Evolutionary conservation across 257 asterid genomes (phyloP).

Genomic region (Forsythia suspensa): DNA sequence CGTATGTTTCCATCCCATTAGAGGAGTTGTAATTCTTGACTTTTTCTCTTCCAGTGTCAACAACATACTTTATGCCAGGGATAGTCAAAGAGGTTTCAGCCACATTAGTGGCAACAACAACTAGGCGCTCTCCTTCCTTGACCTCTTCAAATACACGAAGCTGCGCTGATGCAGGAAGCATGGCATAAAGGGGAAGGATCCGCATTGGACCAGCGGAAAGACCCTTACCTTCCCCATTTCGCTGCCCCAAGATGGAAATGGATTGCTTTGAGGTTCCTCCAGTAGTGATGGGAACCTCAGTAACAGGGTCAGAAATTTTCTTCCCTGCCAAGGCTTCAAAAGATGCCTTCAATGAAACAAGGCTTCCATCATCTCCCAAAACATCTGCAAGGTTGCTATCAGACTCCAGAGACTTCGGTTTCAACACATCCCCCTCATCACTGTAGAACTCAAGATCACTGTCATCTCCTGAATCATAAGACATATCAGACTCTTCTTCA

Average conservation of each 20-base stretch:
- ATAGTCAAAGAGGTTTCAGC: slow-evolving; percentile 97
- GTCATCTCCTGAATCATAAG: slow-evolving; percentile 65
- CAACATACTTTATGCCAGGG: slow-evolving; percentile 90
- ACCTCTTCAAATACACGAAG: slow-evolving; percentile 82
- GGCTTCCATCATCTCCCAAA: slow-evolving; percentile 43
- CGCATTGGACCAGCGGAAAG: slow-evolving; percentile 47
- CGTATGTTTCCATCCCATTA: slow-evolving; percentile 81
- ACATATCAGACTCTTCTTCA: slow-evolving; percentile 61
- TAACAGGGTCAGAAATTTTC: slow-evolving; percentile 27
- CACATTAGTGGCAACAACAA: slow-evolving; percentile 92
- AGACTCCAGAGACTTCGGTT: slow-evolving; percentile 30
- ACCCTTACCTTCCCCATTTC: slow-evolving; percentile 28
- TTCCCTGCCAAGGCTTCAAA: slow-evolving; percentile 67
- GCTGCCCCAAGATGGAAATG: slow-evolving; percentile 25
- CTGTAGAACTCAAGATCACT: slow-evolving; percentile 65
- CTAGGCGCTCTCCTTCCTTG: slow-evolving; percentile 77
- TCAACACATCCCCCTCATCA: slow-evolving; percentile 45
- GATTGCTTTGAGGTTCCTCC: slow-evolving; percentile 33
- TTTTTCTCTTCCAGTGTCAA: slow-evolving; percentile 94
- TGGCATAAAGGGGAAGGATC: slow-evolving; percentile 87
- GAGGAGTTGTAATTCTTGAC: slow-evolving; percentile 72
- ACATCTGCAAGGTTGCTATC: slow-evolving; percentile 37
- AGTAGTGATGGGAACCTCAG: slow-evolving; percentile 27
- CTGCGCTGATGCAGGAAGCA: slow-evolving; percentile 95
- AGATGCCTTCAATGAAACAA: slow-evolving; percentile 71